Evolutionary conservation across 768 basidiomycete genomes (phyloP).

Genomic region (Cubamyces lactineus): DNA sequence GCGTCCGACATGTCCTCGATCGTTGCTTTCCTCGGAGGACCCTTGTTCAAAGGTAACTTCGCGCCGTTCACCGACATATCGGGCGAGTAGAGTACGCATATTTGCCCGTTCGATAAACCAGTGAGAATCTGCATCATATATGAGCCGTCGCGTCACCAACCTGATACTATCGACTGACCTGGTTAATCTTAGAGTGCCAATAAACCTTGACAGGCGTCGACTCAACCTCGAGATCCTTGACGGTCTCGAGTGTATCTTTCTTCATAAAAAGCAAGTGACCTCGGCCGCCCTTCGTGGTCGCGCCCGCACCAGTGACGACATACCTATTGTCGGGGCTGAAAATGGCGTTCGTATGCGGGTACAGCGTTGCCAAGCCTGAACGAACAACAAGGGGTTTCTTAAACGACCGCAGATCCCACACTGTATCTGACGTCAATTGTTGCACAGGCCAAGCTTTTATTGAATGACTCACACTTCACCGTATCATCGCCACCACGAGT

Average conservation of each 20-base stretch:
- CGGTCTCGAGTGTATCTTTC: constrained; percentile 69
- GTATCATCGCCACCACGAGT: constrained; percentile 95
- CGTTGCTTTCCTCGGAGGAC: constrained; percentile 79
- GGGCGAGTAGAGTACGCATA: constrained; percentile 93
- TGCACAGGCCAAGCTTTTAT: neutral
- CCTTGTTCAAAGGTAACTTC: constrained; percentile 85
- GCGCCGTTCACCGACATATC: constrained; percentile 88
- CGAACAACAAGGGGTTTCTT: constrained; percentile 83
- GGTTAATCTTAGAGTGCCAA: constrained; percentile 99
- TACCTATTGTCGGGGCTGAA: constrained; percentile 95
- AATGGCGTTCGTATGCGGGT: constrained; percentile 90
- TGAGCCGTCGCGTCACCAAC: neutral
- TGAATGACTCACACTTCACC: constrained; percentile 76
- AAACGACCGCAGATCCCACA: constrained; percentile 93
- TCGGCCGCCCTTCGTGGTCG: constrained; percentile 63
- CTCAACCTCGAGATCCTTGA: constrained; percentile 67
- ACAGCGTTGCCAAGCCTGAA: constrained; percentile 69
- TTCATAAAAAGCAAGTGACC: constrained; percentile 77
- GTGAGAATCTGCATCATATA: constrained; percentile 68
- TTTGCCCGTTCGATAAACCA: constrained; percentile 84
- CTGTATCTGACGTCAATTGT: constrained; percentile 44
- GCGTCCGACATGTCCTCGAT: constrained; percentile 90
- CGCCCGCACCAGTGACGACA: constrained; percentile 82
- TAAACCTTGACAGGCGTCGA: constrained; percentile 85
- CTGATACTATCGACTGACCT: constrained; percentile 53